Percentiles rank a stretch among this genome's conserved stretches.
Conservation (phyloP, 2,329 filamentous ascomycete species). For the Botrytis porri region DNA sequence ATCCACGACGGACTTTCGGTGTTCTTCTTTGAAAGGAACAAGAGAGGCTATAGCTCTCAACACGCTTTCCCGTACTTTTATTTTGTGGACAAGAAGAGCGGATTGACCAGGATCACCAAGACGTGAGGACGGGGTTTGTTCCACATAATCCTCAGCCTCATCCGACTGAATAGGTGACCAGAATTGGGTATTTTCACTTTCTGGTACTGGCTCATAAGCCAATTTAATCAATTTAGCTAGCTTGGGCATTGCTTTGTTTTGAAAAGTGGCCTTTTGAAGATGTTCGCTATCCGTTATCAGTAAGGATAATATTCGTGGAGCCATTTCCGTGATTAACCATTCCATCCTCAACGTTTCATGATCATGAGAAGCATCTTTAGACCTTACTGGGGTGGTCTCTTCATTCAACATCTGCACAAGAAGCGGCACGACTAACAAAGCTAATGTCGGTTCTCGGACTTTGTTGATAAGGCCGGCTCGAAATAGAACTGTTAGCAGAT, state of each 20-base stretch:
- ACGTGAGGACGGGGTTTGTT: conserved; percentile 41
- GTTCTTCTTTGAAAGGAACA: conserved; percentile 76
- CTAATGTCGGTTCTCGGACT: conserved; percentile 61
- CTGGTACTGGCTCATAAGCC: conserved; percentile 58
- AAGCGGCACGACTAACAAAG: conserved; percentile 66
- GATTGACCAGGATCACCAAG: conserved; percentile 62
- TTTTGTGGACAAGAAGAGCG: conserved; percentile 61
- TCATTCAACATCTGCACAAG: conserved; percentile 65
- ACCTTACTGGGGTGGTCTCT: conserved; percentile 40
- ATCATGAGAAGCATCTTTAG: conserved; percentile 42
- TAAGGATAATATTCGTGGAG: conserved; percentile 72
- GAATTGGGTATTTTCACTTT: conserved; percentile 47
- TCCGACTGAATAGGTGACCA: conserved; percentile 47
- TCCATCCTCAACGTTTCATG: conserved; percentile 40
- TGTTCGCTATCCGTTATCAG: conserved; percentile 75
- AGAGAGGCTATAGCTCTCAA: conserved; percentile 80
- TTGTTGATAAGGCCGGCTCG: conserved; percentile 64
- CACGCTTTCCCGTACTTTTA: conserved; percentile 71
- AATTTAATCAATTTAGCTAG: conserved; percentile 63
- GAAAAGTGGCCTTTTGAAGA: conserved; percentile 78
- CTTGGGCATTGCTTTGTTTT: conserved; percentile 61
- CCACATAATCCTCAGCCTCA: conserved; percentile 20
- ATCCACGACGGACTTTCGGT: conserved; percentile 78
- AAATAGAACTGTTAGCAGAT: conserved; percentile 66
- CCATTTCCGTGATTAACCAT: conserved; percentile 62